Evolutionary conservation across 2,329 filamentous ascomycete species (phyloP).

Genomic region (Capronia coronata): DNA sequence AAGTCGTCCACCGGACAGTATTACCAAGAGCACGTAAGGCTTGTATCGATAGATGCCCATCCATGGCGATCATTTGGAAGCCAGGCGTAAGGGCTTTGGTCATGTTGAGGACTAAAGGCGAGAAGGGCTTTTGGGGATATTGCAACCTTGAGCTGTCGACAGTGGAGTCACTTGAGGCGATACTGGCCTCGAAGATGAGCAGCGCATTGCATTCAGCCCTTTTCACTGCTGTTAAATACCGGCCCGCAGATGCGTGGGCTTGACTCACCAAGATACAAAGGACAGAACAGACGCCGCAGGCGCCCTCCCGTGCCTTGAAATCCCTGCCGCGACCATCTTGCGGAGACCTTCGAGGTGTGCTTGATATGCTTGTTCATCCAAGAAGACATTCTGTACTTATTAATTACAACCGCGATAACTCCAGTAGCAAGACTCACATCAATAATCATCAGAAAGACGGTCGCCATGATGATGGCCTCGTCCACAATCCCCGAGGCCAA

Average conservation of each 20-base stretch:
- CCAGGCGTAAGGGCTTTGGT: constrained; percentile 11
- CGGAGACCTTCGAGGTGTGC: constrained; percentile 17
- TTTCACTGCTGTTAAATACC: neutral
- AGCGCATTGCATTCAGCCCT: constrained; percentile 22
- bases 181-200: constrained; percentile 15
- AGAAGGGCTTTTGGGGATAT: constrained; percentile 5
- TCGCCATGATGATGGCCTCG: constrained; percentile 19
- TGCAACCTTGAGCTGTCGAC: neutral
- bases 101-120: neutral
- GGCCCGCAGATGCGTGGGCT: too few relatives aligned
- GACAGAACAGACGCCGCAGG: constrained; percentile 12
- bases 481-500: constrained; percentile 14
- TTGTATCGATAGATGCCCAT: constrained; percentile 8
- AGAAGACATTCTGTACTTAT: constrained; percentile 16
- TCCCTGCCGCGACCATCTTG: constrained; percentile 11
- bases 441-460: constrained; percentile 23
- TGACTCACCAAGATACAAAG: constrained; percentile 18
- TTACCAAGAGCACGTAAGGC: constrained; percentile 6
- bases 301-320: neutral
- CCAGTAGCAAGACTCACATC: constrained; percentile 10
- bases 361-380: constrained; percentile 17
- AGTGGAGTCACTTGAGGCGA: neutral
- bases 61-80: constrained; percentile 10
- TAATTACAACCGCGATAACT: neutral
- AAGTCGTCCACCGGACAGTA: constrained; percentile 14